Percentiles rank a stretch among this genome's conserved stretches.
Evolutionary conservation across 2,329 filamentous ascomycete species (phyloP).

Genomic region (Penicillium sp.): DNA sequence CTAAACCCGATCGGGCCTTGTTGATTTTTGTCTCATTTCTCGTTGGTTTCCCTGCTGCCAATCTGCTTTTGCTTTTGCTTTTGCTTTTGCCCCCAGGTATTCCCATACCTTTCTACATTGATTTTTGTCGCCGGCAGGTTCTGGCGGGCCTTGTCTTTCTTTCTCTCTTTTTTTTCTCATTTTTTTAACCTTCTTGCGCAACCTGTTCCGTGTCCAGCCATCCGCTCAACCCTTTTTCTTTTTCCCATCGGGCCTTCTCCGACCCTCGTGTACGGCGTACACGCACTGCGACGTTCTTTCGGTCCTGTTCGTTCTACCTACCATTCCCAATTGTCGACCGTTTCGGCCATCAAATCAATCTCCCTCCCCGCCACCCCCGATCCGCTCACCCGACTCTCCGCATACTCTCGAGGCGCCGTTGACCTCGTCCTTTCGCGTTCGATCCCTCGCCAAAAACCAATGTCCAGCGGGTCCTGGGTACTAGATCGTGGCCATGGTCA

Average conservation of each 20-base stretch:
- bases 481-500: slow-evolving; percentile 50
- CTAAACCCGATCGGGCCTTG: slow-evolving; percentile 17
- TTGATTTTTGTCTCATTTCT: slow-evolving; percentile 20
- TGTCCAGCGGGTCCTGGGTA: slow-evolving; percentile 45
- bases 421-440: slow-evolving; percentile 5
- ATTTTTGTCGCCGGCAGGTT: slow-evolving; percentile 12
- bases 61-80: slow-evolving; percentile 13
- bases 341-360: too few relatives aligned
- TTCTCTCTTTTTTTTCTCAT: neutral
- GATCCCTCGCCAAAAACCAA: slow-evolving; percentile 35
- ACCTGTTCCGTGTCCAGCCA: neutral
- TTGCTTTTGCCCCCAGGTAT: slow-evolving; percentile 16
- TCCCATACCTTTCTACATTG: slow-evolving; percentile 10
- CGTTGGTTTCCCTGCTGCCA: neutral
- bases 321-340: neutral
- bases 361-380: neutral
- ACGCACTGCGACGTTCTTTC: neutral
- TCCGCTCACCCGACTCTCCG: neutral
- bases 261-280: neutral
- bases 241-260: neutral
- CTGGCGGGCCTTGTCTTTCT: neutral
- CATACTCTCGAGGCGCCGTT: slow-evolving; percentile 1
- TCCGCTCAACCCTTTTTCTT: slow-evolving; percentile 2
- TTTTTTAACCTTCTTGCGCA: neutral
- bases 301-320: neutral